Conservation (phyloP, 2,329 filamentous ascomycete genomes). For the Aspergillus brasiliensis region DNA sequence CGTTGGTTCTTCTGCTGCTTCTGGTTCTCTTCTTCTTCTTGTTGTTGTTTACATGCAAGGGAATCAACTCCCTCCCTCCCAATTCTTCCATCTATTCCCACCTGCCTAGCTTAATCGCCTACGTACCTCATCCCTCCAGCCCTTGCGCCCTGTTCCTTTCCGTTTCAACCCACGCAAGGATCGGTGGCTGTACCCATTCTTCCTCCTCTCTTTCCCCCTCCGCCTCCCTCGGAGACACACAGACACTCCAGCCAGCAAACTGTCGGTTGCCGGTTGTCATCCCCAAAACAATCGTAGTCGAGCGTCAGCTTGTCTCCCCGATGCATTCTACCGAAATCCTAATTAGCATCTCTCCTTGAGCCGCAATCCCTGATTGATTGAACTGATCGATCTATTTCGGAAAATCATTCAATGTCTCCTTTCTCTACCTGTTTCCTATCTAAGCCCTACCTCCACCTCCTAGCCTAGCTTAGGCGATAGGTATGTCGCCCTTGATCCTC, state of each 20-base stretch:
- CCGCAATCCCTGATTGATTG: slow-evolving; percentile 5
- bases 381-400: background rate
- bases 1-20: background rate
- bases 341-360: slow-evolving; percentile 7
- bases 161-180: background rate
- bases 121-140: background rate
- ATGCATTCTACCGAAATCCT: background rate
- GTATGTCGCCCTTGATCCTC: slow-evolving; percentile 7
- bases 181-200: background rate
- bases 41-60: slow-evolving; percentile 2
- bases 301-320: background rate
- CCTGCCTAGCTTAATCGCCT: background rate
- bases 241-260: background rate
- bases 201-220: slow-evolving; percentile 1
- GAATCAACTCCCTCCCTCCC: slow-evolving; percentile 19
- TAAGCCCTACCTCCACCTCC: slow-evolving; percentile 6
- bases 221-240: background rate
- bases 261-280: slow-evolving; percentile 15
- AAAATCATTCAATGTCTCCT: slow-evolving; percentile 13
- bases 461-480: slow-evolving; percentile 3
- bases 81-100: background rate
- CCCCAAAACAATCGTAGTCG: slow-evolving; percentile 17
- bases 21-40: too few relatives aligned
- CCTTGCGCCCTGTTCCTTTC: background rate
- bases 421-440: background rate